phyloP scores from a whole-genome alignment of 768 basidiomycete species.

The Suillus spraguei region DNA sequence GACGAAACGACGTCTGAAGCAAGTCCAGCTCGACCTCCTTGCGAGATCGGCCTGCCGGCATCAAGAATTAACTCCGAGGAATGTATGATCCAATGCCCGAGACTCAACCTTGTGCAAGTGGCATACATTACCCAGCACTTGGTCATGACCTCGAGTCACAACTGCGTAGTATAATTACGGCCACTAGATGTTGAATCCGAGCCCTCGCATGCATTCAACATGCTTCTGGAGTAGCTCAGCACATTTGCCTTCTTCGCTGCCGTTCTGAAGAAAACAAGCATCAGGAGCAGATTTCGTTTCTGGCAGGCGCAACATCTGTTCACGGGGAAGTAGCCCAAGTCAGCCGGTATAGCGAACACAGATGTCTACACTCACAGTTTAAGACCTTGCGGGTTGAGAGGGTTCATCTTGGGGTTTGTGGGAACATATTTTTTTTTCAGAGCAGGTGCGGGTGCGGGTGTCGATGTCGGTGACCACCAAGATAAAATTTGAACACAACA shows the following conservation, averaged over 20 bases:
- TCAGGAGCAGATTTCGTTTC: constrained; percentile 91
- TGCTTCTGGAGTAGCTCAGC: constrained; percentile 78
- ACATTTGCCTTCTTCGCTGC: constrained; percentile 78
- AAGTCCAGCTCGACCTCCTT: too few species aligned
- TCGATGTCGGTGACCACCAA: constrained; percentile 56
- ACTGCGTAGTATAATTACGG: not conserved
- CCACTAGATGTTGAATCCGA: constrained; percentile 81
- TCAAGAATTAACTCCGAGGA: too few species aligned
- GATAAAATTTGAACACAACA: constrained; percentile 44
- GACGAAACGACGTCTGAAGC: not conserved
- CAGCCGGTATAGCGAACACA: not conserved
- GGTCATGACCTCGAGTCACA: too few species aligned
- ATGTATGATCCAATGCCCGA: too few species aligned
- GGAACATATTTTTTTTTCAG: constrained; percentile 61
- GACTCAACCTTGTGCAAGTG: too few species aligned
- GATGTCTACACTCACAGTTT: constrained; percentile 72
- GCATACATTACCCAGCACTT: too few species aligned
- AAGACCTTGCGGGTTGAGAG: constrained; percentile 89
- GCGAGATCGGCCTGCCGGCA: too few species aligned
- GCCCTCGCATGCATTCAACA: constrained; percentile 87
- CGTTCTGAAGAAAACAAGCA: constrained; percentile 83
- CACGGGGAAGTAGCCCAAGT: not conserved
- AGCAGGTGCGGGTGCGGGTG: constrained; percentile 32
- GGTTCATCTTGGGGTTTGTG: constrained; percentile 80
- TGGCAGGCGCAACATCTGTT: constrained; percentile 92